Evolutionary conservation across 1,284 basidiomycete genomes (phyloP), one percentile per base, ranked within the genome.

Genomic region (Fistulinella cinereoalba): DNA sequence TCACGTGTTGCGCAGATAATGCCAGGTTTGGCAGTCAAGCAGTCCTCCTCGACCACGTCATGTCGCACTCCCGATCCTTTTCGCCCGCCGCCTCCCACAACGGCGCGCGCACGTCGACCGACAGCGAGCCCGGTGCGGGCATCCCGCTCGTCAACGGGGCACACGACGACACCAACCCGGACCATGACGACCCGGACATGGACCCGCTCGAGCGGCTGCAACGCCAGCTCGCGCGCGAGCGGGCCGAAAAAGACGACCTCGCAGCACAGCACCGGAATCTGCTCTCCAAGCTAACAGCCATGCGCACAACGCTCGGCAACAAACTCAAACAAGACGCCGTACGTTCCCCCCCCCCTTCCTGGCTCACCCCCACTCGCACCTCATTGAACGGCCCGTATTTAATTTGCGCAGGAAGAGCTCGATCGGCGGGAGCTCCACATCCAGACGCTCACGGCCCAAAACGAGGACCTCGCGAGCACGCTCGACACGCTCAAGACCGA

Each of bases 251-350:
- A 67, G 93, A 97, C 50, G 73, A 77, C 6, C 77, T 94, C 36
- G 85, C 88, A 18, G 71, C 81, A 18, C 93, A 98, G 65, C 97
- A 99, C 69, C 81, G 82, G 44, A 86, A 81, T 49, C 76, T 99
- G 32, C 76, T 99, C 6, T 81, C 83, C 38, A 98, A 95, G 70
- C 74, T 99, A 40, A 93, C 91, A 3, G 81, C 85, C 28, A 98
- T 99, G 94, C 81, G 95, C 13, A 90, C 85, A 23, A 92, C 91
- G 5, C 76, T 99, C 22, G 94, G 94, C 32, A 95, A 94, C 61
- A 96, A 98, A 66, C 74, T 99, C 47, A 85, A 89, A 65, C 92
- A 97, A 67, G 97, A 99, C 71, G 96, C 97, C 56, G 95, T 97
- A 71, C 65, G 91, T 82, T 4, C 19, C 34, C 19, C 19, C 11